A percentile compares a stretch with the other conserved stretches of the same genome.
Conservation (phyloP, 139 green algal species). For the Ulvella scutata region DNA sequence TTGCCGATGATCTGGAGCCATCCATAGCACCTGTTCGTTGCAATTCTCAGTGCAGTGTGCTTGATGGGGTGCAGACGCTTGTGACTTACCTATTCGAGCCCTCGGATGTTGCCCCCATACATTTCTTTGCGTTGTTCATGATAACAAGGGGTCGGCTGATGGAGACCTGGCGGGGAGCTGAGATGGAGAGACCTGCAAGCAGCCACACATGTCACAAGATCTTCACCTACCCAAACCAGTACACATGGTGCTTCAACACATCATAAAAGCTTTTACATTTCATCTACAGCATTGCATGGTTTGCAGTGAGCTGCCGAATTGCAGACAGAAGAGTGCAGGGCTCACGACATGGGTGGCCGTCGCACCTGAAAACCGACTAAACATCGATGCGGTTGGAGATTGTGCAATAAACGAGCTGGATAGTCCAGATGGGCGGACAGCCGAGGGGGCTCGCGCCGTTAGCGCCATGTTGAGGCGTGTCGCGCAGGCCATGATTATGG, state of each 20-base stretch:
- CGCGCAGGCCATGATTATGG: too few species aligned
- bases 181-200: background rate
- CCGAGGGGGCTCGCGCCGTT: background rate
- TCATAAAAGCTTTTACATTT: too few species aligned
- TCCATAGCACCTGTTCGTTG: background rate
- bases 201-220: too few species aligned
- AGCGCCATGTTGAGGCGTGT: too few species aligned
- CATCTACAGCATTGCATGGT: too few species aligned
- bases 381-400: background rate
- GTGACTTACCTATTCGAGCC: slow-evolving; percentile 36
- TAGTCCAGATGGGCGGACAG: background rate
- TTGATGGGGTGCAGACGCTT: background rate
- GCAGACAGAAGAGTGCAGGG: too few species aligned
- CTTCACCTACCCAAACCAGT: too few species aligned
- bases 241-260: too few species aligned
- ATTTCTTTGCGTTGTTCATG: slow-evolving; percentile 49
- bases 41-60: background rate
- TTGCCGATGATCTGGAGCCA: background rate
- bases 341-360: too few species aligned
- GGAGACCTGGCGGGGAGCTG: background rate
- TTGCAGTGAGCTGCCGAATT: too few species aligned
- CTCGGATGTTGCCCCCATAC: slow-evolving; percentile 36
- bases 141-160: slow-evolving; percentile 24
- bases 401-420: background rate
- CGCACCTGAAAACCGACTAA: background rate